Base-by-base conservation (phyloP, 2,329 filamentous ascomycete species). In the Aspergillus nomiae region DNA sequence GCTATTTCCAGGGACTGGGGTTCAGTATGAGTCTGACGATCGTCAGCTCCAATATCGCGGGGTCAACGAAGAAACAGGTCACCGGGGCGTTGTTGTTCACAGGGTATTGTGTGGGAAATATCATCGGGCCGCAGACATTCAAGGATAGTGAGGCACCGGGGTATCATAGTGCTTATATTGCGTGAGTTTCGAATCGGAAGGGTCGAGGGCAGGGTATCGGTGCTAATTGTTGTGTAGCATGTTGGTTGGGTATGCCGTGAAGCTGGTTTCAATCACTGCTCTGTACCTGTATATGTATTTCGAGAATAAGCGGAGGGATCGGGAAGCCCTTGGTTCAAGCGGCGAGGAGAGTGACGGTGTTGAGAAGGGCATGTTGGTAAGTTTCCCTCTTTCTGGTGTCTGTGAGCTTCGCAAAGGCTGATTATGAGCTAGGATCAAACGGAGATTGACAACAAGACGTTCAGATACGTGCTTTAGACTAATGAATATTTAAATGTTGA, bases 201-300 rank as follows among this genome's bases (percentile, higher is more conserved):
- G 14, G 26, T 14, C 2, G 3, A 3, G 4, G 5, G 24, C 50
- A 24, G 21, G 9, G 2, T 16, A 14, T 16, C 12, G 10, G 2
- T 60, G 2, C n/a, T 43, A 43, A 53, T 3, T 0, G 32, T 6
- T 11, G 26, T 5, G 9, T 12, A 84, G 83, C n/a, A 87, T 87
- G 79, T 74, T 87, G 26, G 79, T 85, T 48, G 85, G 85, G 0
- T 87, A 87, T 65, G 75, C 77, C 3, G 77, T 86, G 11, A 87
- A 87, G 72, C 73, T 86, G 0, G 59, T 76, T 2, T 78, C 81
- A 64, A 83, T 87, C 0, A 67, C 83, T 0, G 74, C 84, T 0
- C 69, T 88, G 2, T 87, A 85, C 63, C 64, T 83, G 1, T 87
- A 86, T 66, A 87, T 87, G 85, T 85, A 77, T 67, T 70, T 74